phyloP scores from a whole-genome alignment of 1,284 basidiomycete species.

The Cystobasidium sp. region DNA sequence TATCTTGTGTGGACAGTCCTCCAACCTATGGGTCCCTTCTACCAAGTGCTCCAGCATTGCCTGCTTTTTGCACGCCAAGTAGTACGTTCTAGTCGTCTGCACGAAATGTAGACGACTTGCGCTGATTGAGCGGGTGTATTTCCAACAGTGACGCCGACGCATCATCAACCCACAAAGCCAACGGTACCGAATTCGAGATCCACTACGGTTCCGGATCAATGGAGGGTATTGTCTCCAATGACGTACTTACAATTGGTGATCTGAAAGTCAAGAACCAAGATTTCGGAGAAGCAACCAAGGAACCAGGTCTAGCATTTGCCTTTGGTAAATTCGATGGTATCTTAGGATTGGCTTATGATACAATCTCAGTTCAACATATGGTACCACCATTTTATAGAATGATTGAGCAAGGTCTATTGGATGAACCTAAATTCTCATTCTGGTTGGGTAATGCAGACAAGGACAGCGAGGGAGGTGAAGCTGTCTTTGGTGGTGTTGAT shows the following conservation, averaged over 20 bases:
- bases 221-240: constrained; percentile 93
- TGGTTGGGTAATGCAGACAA: constrained; percentile 83
- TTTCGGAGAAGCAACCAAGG: constrained; percentile 95
- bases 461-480: constrained; percentile 73
- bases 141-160: constrained; percentile 84
- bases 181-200: constrained; percentile 89
- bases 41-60: constrained; percentile 89
- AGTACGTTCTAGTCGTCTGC: constrained; percentile 3
- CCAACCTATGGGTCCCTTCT: constrained; percentile 94
- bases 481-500: constrained; percentile 92
- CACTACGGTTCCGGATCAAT: constrained; percentile 96
- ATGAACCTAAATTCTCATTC: constrained; percentile 91
- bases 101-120: neutral
- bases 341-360: constrained; percentile 92
- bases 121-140: neutral
- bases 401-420: constrained; percentile 81
- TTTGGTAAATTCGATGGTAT: constrained; percentile 97
- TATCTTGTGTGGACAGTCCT: constrained; percentile 61
- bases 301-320: constrained; percentile 96
- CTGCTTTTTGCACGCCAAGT: constrained; percentile 69
- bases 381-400: constrained; percentile 95
- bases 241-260: constrained; percentile 82
- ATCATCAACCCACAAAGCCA: constrained; percentile 88
- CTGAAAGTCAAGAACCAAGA: constrained; percentile 75
- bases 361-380: constrained; percentile 93